A percentile compares a stretch with the other conserved stretches of the same genome.
phyloP scores from a whole-genome alignment of 2,329 filamentous ascomycete species.

The Sordariomycetes sp. region DNA sequence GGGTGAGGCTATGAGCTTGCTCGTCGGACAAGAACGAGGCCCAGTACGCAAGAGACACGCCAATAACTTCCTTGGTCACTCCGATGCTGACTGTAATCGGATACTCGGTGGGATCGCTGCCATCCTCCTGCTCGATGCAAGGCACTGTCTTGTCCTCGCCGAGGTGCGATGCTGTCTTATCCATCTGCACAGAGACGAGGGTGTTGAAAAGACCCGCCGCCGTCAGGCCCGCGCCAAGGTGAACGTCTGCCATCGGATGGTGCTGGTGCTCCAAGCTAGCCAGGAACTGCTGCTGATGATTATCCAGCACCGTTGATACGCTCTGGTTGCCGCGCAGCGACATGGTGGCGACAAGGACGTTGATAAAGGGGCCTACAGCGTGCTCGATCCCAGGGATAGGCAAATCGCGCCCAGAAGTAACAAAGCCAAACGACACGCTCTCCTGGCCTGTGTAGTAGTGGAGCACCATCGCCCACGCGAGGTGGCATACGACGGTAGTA shows the following conservation, averaged over 20 bases:
- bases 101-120: too few species aligned
- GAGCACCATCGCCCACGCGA: constrained; percentile 41
- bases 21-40: too few species aligned
- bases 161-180: too few species aligned
- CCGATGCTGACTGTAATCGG: too few species aligned
- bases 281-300: constrained; percentile 1
- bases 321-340: too few species aligned
- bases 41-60: too few species aligned
- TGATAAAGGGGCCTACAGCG: constrained; percentile 22
- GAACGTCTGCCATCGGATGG: constrained; percentile 5
- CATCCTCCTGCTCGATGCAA: too few species aligned
- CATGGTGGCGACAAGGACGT: constrained; percentile 27
- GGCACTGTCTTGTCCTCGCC: too few species aligned
- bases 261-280: constrained; percentile 3
- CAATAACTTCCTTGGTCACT: too few species aligned
- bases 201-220: constrained; percentile 12
- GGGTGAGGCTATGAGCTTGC: too few species aligned
- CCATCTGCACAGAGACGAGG: constrained; percentile 15
- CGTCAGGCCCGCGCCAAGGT: background rate
- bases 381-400: constrained; percentile 11
- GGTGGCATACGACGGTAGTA: background rate
- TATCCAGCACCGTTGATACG: background rate
- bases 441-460: constrained; percentile 31
- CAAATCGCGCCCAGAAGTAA: constrained; percentile 26
- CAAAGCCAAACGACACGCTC: constrained; percentile 32